Base-by-base conservation (phyloP, 371 early-diverging fungal species). In the Rhizopus sp. region DNA sequence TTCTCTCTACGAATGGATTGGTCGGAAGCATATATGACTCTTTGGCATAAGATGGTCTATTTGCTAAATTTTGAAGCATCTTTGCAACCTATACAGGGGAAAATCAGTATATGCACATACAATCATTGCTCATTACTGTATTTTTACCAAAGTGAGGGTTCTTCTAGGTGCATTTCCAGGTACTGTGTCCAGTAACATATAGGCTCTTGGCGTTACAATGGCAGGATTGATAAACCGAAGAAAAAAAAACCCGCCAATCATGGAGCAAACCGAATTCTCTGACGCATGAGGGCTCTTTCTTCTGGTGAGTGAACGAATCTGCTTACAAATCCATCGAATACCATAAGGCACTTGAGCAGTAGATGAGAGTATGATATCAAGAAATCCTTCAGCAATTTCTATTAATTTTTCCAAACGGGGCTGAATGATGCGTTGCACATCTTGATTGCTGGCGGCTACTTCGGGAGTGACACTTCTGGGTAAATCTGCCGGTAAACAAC, bases 311-410 rank as follows among this genome's bases (percentile, higher is more conserved):
- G 89, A 90, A 38, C 91, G 79, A 74, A 97, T 97, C 74, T 97
- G 96, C 62, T 97, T 97, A 76, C 98, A 97, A 47, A 97, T 94
- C 97, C 97, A 97, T n/a, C 96, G 85, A 67, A 97, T 97, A 47
- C 97, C 98, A 60, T 94, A 96, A 1, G 98, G 98, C 3, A 93
- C 92, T 56, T 83, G 79, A 46, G 91, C 87, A 12, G 91, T 78
- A 1, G 91, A 89, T 7, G 75, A 78, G 32, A 95, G 81, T 52
- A 97, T 95, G 7, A 91, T 92, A 12, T 83, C 81, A 32, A 97
- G 70, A 59, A 96, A 94, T 7, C 81, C 77, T 50, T 87, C 86
- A 7, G 95, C 89, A 44, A 95, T 91, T 35, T 93, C 92, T 77
- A 87, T 89, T 47, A 97, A 75, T 76, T 88, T 88, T 53, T 78